Percentiles rank a stretch among this genome's conserved stretches.
Evolutionary conservation across 2,329 filamentous ascomycete genomes (phyloP).

Genomic region (Alternaria novae-zelandiae): DNA sequence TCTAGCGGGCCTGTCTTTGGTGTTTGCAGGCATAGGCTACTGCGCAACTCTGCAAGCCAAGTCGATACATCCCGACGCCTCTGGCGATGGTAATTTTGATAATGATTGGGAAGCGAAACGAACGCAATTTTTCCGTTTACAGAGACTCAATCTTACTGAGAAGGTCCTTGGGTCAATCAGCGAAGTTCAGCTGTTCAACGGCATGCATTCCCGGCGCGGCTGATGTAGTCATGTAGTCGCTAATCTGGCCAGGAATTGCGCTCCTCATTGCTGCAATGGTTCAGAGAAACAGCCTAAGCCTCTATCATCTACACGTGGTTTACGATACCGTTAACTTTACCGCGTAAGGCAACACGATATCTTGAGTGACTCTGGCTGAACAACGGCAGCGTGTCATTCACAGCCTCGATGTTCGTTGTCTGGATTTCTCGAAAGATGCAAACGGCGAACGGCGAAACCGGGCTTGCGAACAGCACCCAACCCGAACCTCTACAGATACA

Average conservation of each 20-base stretch:
- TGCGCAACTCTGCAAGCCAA: not conserved
- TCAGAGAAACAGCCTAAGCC: not conserved
- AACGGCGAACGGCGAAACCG: fast-evolving
- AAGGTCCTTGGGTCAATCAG: not conserved
- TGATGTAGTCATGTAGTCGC: no score
- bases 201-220: no score
- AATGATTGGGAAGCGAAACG: no score
- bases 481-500: not conserved
- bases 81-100: no score
- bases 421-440: not conserved
- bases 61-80: no score
- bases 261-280: not conserved
- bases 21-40: not conserved
- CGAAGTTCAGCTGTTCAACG: not conserved
- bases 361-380: no score
- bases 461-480: not conserved
- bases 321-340: not conserved
- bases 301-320: not conserved
- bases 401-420: not conserved
- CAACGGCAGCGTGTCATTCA: not conserved
- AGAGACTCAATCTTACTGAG: not conserved
- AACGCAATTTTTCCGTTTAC: not conserved
- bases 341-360: fast-evolving
- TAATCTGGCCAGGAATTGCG: not conserved
- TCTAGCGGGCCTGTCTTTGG: not conserved